phyloP scores from a whole-genome alignment of 2,329 filamentous ascomycete genomes.

The Aspergillus flavus region DNA sequence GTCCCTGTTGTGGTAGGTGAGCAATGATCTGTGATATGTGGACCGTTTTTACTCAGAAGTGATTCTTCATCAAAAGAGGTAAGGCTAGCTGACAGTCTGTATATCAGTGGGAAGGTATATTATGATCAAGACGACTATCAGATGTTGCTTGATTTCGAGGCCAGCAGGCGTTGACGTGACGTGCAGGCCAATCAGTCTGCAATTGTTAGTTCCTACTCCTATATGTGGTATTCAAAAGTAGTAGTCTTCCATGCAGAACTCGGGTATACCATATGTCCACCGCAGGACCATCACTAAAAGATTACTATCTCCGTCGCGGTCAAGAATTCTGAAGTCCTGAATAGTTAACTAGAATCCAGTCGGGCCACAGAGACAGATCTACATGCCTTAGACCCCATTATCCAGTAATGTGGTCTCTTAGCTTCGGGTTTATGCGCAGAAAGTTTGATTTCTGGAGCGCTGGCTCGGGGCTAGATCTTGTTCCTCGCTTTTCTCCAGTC shows the following conservation, averaged over 20 bases:
- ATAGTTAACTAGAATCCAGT: too few species aligned
- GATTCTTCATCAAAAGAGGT: not conserved
- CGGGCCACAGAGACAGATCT: not conserved
- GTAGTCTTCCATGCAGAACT: not conserved
- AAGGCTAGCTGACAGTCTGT: not conserved
- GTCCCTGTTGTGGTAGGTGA: not conserved
- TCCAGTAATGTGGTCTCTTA: not conserved
- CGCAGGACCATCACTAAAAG: too few species aligned
- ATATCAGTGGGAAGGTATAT: not conserved
- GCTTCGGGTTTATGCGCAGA: not conserved
- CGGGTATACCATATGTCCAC: too few species aligned
- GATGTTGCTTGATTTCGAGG: too few species aligned
- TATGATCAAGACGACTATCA: not conserved
- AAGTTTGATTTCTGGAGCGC: too few species aligned
- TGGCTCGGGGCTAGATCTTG: too few species aligned
- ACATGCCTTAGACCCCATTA: not conserved
- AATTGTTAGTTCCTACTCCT: too few species aligned
- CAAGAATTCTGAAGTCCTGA: not conserved
- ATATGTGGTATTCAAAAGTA: not conserved
- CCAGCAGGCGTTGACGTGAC: too few species aligned
- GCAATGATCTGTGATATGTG: not conserved
- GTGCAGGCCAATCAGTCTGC: too few species aligned
- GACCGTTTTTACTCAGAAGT: not conserved
- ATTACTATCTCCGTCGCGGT: not conserved
- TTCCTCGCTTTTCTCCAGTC: too few species aligned